These are phyloP conservation scores for Irpex sp. DNA, from an alignment of 1,284 basidiomycete genomes.

Conservation along the genomic window DNA sequence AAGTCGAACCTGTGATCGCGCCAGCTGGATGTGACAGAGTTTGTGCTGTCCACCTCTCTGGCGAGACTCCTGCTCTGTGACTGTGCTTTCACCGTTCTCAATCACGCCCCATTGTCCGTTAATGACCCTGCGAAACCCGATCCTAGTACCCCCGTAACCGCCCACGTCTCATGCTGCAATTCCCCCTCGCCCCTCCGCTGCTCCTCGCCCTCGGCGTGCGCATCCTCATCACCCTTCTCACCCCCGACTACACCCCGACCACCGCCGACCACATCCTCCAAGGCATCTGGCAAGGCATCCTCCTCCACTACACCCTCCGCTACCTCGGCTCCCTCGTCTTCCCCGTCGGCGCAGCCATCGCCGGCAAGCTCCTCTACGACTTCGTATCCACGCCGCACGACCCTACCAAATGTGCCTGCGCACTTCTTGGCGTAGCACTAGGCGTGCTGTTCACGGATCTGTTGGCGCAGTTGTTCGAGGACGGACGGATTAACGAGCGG, in stretches of 20 bases:
- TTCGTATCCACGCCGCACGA: slow-evolving; percentile 45
- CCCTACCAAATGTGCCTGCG: slow-evolving; percentile 44
- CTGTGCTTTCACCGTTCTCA: no score
- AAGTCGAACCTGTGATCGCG: background rate
- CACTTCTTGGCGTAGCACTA: slow-evolving; percentile 54
- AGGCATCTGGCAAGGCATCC: slow-evolving; percentile 71
- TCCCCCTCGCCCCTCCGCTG: slow-evolving; percentile 38
- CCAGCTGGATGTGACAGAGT: background rate
- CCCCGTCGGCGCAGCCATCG: slow-evolving; percentile 49
- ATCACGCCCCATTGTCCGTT: background rate
- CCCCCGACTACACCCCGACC: slow-evolving; percentile 30
- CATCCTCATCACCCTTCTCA: slow-evolving; percentile 53
- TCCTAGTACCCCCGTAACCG: background rate
- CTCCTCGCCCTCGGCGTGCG: slow-evolving; percentile 60
- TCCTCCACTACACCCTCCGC: slow-evolving; percentile 57
- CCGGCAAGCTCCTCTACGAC: slow-evolving; percentile 55
- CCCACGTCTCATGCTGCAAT: slow-evolving; percentile 24
- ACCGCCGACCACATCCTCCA: slow-evolving; percentile 57
- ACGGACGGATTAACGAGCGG: slow-evolving; percentile 19
- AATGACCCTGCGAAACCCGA: slow-evolving; percentile 2
- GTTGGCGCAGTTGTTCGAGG: slow-evolving; percentile 55
- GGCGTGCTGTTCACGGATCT: slow-evolving; percentile 64
- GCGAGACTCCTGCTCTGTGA: background rate
- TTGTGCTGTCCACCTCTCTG: background rate
- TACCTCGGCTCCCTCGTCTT: slow-evolving; percentile 49